These are phyloP conservation scores for Globisporangium orthogonon DNA, from an alignment of 352 stramenopile genomes.

Conservation along the genomic window DNA sequence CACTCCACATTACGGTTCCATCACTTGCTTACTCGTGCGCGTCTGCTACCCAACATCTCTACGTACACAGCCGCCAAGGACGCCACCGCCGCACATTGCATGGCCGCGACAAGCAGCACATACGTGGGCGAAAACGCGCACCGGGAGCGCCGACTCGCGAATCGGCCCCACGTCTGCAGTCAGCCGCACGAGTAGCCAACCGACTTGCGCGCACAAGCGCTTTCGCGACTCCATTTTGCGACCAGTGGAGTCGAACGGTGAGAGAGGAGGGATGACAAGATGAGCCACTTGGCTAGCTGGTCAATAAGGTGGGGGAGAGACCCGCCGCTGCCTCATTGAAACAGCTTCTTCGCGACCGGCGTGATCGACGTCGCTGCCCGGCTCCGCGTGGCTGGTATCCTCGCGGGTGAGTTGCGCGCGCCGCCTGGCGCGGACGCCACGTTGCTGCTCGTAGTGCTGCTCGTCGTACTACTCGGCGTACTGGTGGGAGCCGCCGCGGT, in stretches of 20 bases:
- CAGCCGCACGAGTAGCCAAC: no score
- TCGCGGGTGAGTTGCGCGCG: slow-evolving; percentile 15
- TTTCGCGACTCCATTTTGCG: slow-evolving; percentile 4
- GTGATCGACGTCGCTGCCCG: slow-evolving; percentile 12
- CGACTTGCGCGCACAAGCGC: no score
- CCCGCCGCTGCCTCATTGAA: slow-evolving; percentile 12
- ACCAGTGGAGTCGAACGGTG: slow-evolving; percentile 4
- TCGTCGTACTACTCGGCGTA: slow-evolving; percentile 9
- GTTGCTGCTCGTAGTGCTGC: slow-evolving; percentile 11
- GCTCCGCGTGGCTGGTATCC: slow-evolving; percentile 9
- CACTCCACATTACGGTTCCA: background rate
- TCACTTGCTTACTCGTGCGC: background rate
- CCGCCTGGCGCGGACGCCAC: background rate
- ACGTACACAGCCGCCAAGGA: background rate
- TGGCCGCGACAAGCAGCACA: background rate
- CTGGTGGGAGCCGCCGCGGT: background rate
- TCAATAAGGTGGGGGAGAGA: background rate
- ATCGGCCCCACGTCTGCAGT: no score
- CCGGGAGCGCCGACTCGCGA: no score
- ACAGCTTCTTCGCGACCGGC: slow-evolving; percentile 28
- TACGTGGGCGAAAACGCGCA: no score
- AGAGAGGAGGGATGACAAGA: background rate
- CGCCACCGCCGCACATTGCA: no score
- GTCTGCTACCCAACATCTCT: background rate
- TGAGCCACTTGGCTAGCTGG: no score